Percentiles rank a stretch among this genome's conserved stretches.
These are phyloP conservation scores for Blakeslea trispora DNA, from an alignment of 371 early-diverging fungal genomes.

Conservation along the genomic window DNA sequence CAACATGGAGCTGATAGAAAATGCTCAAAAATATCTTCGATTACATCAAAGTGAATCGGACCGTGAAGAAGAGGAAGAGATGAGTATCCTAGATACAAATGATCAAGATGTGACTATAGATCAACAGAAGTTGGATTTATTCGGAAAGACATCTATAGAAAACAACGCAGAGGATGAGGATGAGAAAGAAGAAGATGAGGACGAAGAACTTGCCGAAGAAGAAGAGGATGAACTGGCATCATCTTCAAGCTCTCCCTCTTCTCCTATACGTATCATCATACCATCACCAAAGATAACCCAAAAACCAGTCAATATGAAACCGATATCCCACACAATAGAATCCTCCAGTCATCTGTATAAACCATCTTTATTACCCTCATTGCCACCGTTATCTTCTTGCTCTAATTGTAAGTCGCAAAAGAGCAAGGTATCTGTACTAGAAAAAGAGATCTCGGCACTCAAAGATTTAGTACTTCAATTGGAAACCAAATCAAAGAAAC, in stretches of 20 bases:
- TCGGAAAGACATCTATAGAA: constrained; percentile 6
- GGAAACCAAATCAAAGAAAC: constrained; percentile 23
- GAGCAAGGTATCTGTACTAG: constrained; percentile 15
- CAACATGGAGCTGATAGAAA: constrained; percentile 20
- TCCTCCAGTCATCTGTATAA: not conserved
- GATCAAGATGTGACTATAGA: not conserved
- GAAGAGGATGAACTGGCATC: constrained; percentile 45
- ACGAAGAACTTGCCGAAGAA: constrained; percentile 1
- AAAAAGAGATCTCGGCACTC: constrained; percentile 17
- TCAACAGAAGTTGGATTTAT: not conserved
- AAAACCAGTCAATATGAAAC: not conserved
- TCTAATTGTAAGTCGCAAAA: constrained; percentile 22
- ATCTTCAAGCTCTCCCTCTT: constrained; percentile 32
- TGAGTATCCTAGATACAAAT: not conserved
- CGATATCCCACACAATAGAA: not conserved
- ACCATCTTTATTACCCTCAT: constrained; percentile 2
- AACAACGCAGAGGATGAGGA: constrained; percentile 7
- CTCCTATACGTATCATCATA: constrained; percentile 18
- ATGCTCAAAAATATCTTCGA: constrained; percentile 7
- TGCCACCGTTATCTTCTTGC: constrained; percentile 13
- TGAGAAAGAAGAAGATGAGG: constrained; percentile 18
- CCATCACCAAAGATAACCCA: constrained; percentile 1
- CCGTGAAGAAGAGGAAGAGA: constrained; percentile 8
- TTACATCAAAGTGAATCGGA: constrained; percentile 10
- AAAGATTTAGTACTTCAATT: constrained; percentile 21